Base-by-base conservation (phyloP, 139 green algal species). In the Picocystis salinarum region DNA sequence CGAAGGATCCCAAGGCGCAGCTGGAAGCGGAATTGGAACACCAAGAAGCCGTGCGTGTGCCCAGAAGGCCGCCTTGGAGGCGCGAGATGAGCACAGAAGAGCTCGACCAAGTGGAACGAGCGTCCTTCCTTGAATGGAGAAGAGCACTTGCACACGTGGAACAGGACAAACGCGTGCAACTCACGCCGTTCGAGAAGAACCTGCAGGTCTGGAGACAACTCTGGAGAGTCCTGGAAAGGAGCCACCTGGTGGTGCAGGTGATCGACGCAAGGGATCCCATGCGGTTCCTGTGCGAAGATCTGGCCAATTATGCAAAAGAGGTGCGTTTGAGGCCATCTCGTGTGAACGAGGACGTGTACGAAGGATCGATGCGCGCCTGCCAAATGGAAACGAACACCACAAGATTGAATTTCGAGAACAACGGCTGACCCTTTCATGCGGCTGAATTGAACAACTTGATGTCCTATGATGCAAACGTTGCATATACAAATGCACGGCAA, bases 121-220 rank as follows among this genome's bases (percentile, higher is more conserved):
- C 7, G 22, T 33, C 59, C 0, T 98, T 98, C 53, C 64, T 96
- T 11, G 56, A 73, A 9, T 98, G 88, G 88, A 64, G 88, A 9
- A 65, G 88, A 22, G 57, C 59, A 11, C 59, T 90, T 28, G 75
- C 71, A 13, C 39, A 27, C 19, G 30, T 96, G 40, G 87, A 97
- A 64, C 71, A 87, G 49, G 74, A 89, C 33, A 79, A 89, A 58
- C 34, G 52, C 2, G 53, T 98, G 58, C 44, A 81, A 45, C 55
- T 98, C 39, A 98, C 88, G 15, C 88, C 88, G 3, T 98, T 96
- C 69, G 88, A 98, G 66, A 95, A 95, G 71, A 98, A 98, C 66
- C 53, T 98, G 31, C 83, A 98, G 46, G 83, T 98, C 17, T 98
- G 88, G 88, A 56, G 89, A 13, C 88, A 98, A 80, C 70, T 98